Conservation (phyloP, 2,329 filamentous ascomycete genomes). For the Epichloe gansuensis region DNA sequence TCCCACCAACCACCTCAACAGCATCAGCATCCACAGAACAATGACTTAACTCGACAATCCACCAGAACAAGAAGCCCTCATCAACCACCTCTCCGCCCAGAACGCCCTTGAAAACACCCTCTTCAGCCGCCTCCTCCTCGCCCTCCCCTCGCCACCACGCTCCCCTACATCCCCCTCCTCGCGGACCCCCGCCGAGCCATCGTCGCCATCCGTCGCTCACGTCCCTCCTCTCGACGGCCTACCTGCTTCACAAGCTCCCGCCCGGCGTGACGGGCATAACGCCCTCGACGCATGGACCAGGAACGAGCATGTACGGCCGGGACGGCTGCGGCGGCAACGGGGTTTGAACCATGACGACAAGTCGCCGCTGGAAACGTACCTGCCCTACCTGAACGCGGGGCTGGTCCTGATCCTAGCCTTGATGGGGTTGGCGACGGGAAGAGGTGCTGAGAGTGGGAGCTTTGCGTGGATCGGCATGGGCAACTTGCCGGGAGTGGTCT, state of each 20-base stretch:
- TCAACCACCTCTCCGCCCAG: conserved; percentile 38
- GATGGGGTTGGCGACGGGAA: conserved; percentile 28
- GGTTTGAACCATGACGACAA: conserved; percentile 3
- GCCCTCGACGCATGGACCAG: conserved; percentile 33
- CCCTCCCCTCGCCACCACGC: conserved; percentile 40
- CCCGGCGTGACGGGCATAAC: conserved; percentile 42
- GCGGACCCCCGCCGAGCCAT: conserved; percentile 24
- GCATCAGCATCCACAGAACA: too few relatives aligned
- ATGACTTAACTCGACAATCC: conserved; percentile 1
- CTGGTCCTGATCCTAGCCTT: conserved; percentile 41
- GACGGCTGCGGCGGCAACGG: neutral
- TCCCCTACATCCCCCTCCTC: conserved; percentile 37
- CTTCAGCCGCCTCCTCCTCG: conserved; percentile 45
- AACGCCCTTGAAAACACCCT: conserved; percentile 47
- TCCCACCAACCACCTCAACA: neutral
- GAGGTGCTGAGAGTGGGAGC: conserved; percentile 13
- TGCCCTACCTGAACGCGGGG: conserved; percentile 48
- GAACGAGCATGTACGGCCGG: conserved; percentile 11
- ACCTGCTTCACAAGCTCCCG: conserved; percentile 44
- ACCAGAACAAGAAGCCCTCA: conserved; percentile 53
- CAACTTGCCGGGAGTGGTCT: conserved; percentile 44
- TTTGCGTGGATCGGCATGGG: conserved; percentile 32
- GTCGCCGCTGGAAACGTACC: conserved; percentile 41
- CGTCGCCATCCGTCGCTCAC: conserved; percentile 45
- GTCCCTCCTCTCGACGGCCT: conserved; percentile 50